Conservation (phyloP, 2,329 filamentous ascomycete species). For the Macroventuria anomochaeta region DNA sequence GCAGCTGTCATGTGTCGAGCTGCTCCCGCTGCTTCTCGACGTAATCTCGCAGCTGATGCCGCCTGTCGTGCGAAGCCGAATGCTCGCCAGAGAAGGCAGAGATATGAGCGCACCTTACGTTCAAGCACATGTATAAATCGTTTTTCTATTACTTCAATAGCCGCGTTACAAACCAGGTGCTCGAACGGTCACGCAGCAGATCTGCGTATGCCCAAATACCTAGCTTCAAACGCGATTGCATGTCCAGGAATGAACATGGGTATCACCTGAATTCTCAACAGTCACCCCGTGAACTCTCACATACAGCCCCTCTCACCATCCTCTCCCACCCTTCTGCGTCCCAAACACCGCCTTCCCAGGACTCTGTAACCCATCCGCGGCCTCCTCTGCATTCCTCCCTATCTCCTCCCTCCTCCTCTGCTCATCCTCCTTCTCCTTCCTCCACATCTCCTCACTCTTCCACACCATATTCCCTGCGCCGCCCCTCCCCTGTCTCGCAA, state of each 20-base stretch:
- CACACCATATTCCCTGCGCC: slow-evolving; percentile 58
- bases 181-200: no score
- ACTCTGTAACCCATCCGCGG: slow-evolving; percentile 50
- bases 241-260: background rate
- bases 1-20: slow-evolving; percentile 13
- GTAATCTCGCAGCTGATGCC: slow-evolving; percentile 1
- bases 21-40: slow-evolving; percentile 7
- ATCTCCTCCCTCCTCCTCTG: slow-evolving; percentile 44
- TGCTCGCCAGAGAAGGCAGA: background rate
- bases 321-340: slow-evolving; percentile 38
- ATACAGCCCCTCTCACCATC: slow-evolving; percentile 24
- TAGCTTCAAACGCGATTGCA: no score
- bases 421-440: slow-evolving; percentile 32
- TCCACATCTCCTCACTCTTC: slow-evolving; percentile 46
- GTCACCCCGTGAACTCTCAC: background rate
- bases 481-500: slow-evolving; percentile 50
- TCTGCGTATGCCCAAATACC: no score
- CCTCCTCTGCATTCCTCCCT: slow-evolving; percentile 44
- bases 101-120: no score
- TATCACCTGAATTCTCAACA: background rate
- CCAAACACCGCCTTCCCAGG: slow-evolving; percentile 51
- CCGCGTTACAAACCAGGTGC: no score
- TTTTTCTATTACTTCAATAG: no score
- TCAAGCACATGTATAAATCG: no score
- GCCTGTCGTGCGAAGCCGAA: background rate